phyloP scores from a whole-genome alignment of 139 green algal species.

The Haematococcus lacustris region DNA sequence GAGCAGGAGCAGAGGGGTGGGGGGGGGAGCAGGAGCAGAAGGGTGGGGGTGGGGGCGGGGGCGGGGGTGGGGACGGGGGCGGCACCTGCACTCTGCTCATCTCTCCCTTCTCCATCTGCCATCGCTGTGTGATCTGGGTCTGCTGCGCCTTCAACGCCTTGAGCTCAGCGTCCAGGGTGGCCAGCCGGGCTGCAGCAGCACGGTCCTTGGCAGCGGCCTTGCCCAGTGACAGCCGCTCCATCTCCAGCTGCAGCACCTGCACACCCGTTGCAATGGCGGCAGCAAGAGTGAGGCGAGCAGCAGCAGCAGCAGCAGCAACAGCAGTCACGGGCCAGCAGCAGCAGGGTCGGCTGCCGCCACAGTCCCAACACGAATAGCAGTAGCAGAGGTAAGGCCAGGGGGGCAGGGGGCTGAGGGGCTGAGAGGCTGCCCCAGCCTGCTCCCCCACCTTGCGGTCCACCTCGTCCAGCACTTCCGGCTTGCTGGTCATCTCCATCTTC shows the following conservation, averaged over 20 bases:
- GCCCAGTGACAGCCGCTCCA: conserved; percentile 81
- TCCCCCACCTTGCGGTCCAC: conserved; percentile 84
- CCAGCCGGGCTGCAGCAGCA: conserved; percentile 58
- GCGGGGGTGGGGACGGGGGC: too few relatives aligned
- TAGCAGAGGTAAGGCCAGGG: too few relatives aligned
- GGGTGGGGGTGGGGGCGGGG: too few relatives aligned
- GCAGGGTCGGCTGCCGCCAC: too few relatives aligned
- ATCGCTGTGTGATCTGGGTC: conserved; percentile 60
- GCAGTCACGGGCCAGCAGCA: too few relatives aligned
- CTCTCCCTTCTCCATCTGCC: conserved; percentile 74
- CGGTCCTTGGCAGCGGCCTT: conserved; percentile 63
- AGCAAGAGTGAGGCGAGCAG: too few relatives aligned
- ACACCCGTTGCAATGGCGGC: background rate
- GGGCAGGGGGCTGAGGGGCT: too few relatives aligned
- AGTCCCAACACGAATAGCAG: too few relatives aligned
- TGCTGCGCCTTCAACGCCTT: conserved; percentile 71
- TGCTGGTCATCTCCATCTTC: conserved; percentile 98
- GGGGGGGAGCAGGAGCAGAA: too few relatives aligned
- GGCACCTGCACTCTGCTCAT: conserved; percentile 67
- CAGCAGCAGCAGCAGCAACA: too few relatives aligned
- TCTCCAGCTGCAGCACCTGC: conserved; percentile 75
- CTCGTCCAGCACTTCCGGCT: conserved; percentile 91
- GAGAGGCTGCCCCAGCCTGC: too few relatives aligned
- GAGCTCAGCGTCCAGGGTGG: conserved; percentile 72
- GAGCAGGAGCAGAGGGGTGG: too few relatives aligned